A percentile compares a stretch with the other conserved stretches of the same genome.
phyloP scores from a whole-genome alignment of 768 basidiomycete genomes.

The Rhizopogon vulgaris region DNA sequence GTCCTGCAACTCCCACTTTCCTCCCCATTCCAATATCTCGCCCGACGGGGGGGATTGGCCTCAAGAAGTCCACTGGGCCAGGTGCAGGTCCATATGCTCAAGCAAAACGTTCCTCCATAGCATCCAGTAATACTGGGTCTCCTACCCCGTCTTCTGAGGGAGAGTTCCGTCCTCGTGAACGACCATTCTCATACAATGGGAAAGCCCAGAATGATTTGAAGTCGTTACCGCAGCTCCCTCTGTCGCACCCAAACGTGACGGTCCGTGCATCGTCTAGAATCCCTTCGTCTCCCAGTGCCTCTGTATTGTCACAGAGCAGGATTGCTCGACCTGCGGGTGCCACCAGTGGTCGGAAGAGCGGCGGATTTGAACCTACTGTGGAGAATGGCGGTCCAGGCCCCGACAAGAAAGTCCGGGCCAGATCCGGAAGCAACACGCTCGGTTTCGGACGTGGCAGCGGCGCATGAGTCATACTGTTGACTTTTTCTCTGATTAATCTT shows the following conservation, averaged over 20 bases:
- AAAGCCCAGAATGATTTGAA: constrained; percentile 25
- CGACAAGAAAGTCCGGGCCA: constrained; percentile 19
- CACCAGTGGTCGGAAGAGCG: constrained; percentile 39
- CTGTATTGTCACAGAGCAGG: constrained; percentile 34
- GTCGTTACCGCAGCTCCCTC: constrained; percentile 37
- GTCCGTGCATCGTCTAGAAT: constrained; percentile 38
- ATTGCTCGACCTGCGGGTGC: constrained; percentile 37
- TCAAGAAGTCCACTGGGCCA: constrained; percentile 59
- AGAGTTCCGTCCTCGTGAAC: constrained; percentile 20
- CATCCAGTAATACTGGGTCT: constrained; percentile 32
- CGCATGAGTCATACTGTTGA: constrained; percentile 2
- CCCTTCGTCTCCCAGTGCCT: constrained; percentile 31
- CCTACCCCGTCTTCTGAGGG: constrained; percentile 22
- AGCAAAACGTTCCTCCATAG: constrained; percentile 59
- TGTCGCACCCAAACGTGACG: constrained; percentile 39
- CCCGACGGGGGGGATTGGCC: constrained; percentile 32
- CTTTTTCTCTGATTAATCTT: not conserved
- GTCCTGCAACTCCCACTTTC: constrained; percentile 72
- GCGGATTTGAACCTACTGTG: constrained; percentile 22
- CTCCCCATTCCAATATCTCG: constrained; percentile 61
- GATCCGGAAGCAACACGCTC: constrained; percentile 22
- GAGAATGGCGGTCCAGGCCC: constrained; percentile 8
- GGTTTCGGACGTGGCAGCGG: constrained; percentile 13
- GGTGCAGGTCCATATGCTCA: constrained; percentile 34
- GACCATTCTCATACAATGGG: constrained; percentile 20